Evolutionary conservation across 192 early-diverging fungal genomes (phyloP), one percentile per base, ranked within the genome.

Genomic region (Funneliformis geosporum): DNA sequence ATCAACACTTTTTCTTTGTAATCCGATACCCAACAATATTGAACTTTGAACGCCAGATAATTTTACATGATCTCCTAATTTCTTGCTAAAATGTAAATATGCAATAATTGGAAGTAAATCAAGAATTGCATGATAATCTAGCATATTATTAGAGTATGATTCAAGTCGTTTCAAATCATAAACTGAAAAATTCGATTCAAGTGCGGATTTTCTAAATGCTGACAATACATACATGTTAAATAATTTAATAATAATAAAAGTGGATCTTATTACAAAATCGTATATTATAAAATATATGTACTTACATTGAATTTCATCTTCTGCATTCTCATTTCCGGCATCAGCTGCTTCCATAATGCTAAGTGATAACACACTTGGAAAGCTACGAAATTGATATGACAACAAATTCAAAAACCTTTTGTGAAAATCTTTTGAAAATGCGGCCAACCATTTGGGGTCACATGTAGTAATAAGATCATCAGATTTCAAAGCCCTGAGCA

Each of bases 121-220:
- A 67, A 98, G 73, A 64, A 99, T 95, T 2, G 98, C 95, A 85
- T 99, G 98, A 87, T 98, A 97, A 84, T 99, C 98, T 67, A 98
- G 83, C 84, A 99, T 85, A 83, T 98, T 97, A 86, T 97, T 96
- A 10, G 95, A 87, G 81, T 98, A 99, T n/a, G 92, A 93, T 60
- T 97, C 96, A 40, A 99, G 90, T 47, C 98, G 95, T 85, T 97
- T 98, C 78, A 99, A 84, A 81, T 99, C 98, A 80, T 94, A 96
- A 7, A 92, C 92, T 9, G 91, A 86, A 73, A 96, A 92, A 70
- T 86, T 62, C 0, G 77, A 44, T 42, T 85, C 84, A 8, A 90
- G 74, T 5, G 80, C 66, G 6, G 73, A 33, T 42, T 84, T 83
- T 25, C 42, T 82, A 8, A 85, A 55, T n/a, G n/a, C 77, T 79